Base-by-base conservation (phyloP, 306 rosid species). In the Prunus fruticosa region DNA sequence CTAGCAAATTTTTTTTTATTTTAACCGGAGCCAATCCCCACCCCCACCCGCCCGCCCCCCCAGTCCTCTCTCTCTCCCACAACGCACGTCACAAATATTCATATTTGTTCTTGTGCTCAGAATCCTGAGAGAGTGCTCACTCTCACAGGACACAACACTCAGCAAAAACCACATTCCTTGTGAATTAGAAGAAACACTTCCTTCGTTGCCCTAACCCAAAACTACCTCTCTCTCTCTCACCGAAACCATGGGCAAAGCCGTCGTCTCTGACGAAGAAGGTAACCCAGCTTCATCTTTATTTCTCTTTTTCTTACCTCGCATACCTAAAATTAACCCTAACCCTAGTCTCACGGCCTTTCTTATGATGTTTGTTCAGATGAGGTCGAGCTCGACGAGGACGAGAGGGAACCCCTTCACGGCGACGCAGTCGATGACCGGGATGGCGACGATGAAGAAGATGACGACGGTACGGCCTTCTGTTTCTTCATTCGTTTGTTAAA, bases 371-470 rank as follows among this genome's bases (percentile, higher is more conserved):
- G 50, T 23, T 85, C 86, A 95, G 98, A 92, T 13, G 96, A 95
- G 79, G 87, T 90, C 43, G 95, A 87, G 68, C 69, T 86, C 76
- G 96, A 85, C 62, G 93, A 88, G 80, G 94, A 90, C 2, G 96
- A 89, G 23, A 84, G 97, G 74, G 97, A 83, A 58, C 93, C 84
- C 19, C 72, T 50, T 16, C 91, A 85, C 25, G 93, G 89, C 8
- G 92, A 84, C 3, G 87, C 78, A 27, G 66, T 84, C 27, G 92
- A 86, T 28, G 87, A 64, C 41, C 89, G 82, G 56, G 86, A 76
- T 10, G 93, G 87, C 1, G 93, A 86, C 1, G 98, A 91, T 1
- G 95, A 91, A 0, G 98, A 94, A 0, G 96, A 94, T 54, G 98
- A 95, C 23, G 97, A 92, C 3, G 98, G 98, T 94, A 87, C 20